These are phyloP conservation scores for Xylaria digitata DNA, from an alignment of 2,329 filamentous ascomycete genomes.

Conservation along the genomic window DNA sequence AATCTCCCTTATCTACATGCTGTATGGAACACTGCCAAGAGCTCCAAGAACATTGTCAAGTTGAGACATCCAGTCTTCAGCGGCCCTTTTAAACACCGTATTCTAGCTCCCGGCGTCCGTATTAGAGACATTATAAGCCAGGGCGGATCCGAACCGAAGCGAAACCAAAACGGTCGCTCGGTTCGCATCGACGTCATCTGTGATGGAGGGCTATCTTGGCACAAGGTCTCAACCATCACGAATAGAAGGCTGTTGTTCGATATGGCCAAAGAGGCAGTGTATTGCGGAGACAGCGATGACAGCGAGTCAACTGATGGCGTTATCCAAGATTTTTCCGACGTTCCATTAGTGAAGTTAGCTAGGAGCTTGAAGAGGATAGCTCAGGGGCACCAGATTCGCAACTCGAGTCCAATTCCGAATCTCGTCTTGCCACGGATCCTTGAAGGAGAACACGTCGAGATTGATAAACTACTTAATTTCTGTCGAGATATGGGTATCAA, in stretches of 20 bases:
- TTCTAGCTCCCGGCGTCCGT: constrained; percentile 47
- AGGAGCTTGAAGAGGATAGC: constrained; percentile 44
- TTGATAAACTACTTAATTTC: constrained; percentile 45
- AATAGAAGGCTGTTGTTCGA: constrained; percentile 49
- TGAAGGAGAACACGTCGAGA: constrained; percentile 42
- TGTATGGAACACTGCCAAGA: constrained; percentile 49
- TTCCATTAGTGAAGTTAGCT: constrained; percentile 49
- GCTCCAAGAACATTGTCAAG: constrained; percentile 46
- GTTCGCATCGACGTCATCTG: constrained; percentile 47
- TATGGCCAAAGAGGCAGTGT: constrained; percentile 50
- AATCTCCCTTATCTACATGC: constrained; percentile 48
- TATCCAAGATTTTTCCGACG: constrained; percentile 41
- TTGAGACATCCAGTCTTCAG: constrained; percentile 46
- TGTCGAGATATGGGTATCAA: constrained; percentile 46
- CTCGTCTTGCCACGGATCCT: constrained; percentile 48
- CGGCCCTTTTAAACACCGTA: constrained; percentile 42
- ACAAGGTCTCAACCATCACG: constrained; percentile 50
- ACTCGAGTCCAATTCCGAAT: constrained; percentile 39
- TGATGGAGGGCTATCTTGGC: constrained; percentile 49
- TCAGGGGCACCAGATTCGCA: constrained; percentile 47
- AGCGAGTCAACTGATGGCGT: constrained; percentile 36
- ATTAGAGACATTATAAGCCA: constrained; percentile 44
- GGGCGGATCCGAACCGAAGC: constrained; percentile 43
- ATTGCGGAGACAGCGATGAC: constrained; percentile 47
- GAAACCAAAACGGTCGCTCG: constrained; percentile 39